Conservation (phyloP, 768 basidiomycete genomes). For the Boletus huronensis region DNA sequence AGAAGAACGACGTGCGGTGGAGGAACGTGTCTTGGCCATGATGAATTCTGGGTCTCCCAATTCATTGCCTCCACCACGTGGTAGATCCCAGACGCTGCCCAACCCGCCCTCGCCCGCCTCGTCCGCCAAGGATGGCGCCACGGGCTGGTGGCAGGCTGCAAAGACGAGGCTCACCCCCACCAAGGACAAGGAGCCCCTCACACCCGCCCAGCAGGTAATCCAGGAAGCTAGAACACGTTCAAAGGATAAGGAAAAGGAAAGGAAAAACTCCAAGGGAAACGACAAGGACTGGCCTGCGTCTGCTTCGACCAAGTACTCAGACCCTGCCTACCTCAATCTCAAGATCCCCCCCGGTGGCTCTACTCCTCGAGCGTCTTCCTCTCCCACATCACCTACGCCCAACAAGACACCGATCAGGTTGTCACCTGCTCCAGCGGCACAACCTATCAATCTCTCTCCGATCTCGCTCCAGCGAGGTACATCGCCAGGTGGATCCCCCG, state of each 20-base stretch:
- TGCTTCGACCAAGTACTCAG: slow-evolving; percentile 48
- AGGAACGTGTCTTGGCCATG: slow-evolving; percentile 77
- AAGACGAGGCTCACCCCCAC: slow-evolving; percentile 77
- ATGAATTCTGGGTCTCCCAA: slow-evolving; percentile 41
- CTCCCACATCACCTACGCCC: slow-evolving; percentile 64
- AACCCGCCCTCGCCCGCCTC: slow-evolving; percentile 61
- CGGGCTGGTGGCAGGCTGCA: slow-evolving; percentile 70
- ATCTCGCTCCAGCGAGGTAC: slow-evolving; percentile 54
- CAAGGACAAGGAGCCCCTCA: slow-evolving; percentile 70
- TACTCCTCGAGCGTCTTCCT: slow-evolving; percentile 45
- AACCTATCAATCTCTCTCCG: slow-evolving; percentile 50
- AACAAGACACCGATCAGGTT: slow-evolving; percentile 28
- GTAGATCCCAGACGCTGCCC: slow-evolving; percentile 52
- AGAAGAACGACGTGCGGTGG: slow-evolving; percentile 60
- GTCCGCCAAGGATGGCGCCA: slow-evolving; percentile 56
- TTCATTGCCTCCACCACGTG: slow-evolving; percentile 57
- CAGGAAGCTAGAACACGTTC: slow-evolving; percentile 67
- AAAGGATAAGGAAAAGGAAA: slow-evolving; percentile 49
- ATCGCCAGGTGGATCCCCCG: slow-evolving; percentile 37
- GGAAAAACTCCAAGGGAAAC: slow-evolving; percentile 34
- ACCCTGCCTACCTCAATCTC: slow-evolving; percentile 56
- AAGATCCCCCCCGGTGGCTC: slow-evolving; percentile 49
- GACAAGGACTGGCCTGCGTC: slow-evolving; percentile 58
- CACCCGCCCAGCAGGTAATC: slow-evolving; percentile 81
- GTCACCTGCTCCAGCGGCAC: slow-evolving; percentile 41